phyloP scores from a whole-genome alignment of 2,329 filamentous ascomycete species.

The Daldinia sp. region DNA sequence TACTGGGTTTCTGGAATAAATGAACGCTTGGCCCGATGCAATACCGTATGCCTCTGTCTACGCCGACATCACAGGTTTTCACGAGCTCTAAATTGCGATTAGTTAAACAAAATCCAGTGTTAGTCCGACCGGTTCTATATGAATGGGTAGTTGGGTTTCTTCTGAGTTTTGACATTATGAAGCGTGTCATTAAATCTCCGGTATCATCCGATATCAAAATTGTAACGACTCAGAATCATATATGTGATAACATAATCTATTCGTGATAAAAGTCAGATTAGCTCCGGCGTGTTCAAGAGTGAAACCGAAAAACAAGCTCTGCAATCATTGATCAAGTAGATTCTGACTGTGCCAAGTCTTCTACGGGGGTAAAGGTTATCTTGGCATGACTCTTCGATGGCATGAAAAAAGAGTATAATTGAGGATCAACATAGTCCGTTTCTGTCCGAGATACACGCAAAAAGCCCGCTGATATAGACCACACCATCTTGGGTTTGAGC shows the following conservation, averaged over 20 bases:
- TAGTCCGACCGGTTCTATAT: slow-evolving; percentile 21
- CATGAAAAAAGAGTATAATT: slow-evolving; percentile 13
- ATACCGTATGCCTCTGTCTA: slow-evolving; percentile 34
- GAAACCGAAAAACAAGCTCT: slow-evolving; percentile 12
- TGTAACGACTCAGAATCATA: slow-evolving; percentile 17
- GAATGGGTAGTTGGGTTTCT: neutral
- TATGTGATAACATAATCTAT: slow-evolving; percentile 17
- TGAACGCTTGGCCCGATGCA: slow-evolving; percentile 45
- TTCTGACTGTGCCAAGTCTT: slow-evolving; percentile 21
- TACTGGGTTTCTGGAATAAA: slow-evolving; percentile 45
- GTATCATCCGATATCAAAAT: slow-evolving; percentile 10
- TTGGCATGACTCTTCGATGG: slow-evolving; percentile 20
- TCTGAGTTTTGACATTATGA: neutral
- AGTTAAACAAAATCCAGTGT: slow-evolving; percentile 17
- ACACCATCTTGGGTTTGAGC: slow-evolving; percentile 10
- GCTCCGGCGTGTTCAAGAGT: slow-evolving; percentile 7
- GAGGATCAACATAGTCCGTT: slow-evolving; percentile 14
- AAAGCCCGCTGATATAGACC: slow-evolving; percentile 12
- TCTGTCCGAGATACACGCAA: slow-evolving; percentile 21
- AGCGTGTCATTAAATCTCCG: neutral
- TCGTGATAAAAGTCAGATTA: slow-evolving; percentile 14
- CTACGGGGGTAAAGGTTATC: slow-evolving; percentile 1
- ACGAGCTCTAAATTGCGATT: slow-evolving; percentile 25
- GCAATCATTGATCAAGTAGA: slow-evolving; percentile 15
- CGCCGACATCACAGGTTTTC: slow-evolving; percentile 34